These are phyloP conservation scores for Sporothrix schenckii DNA, from an alignment of 2,329 filamentous ascomycete genomes.

Conservation along the genomic window DNA sequence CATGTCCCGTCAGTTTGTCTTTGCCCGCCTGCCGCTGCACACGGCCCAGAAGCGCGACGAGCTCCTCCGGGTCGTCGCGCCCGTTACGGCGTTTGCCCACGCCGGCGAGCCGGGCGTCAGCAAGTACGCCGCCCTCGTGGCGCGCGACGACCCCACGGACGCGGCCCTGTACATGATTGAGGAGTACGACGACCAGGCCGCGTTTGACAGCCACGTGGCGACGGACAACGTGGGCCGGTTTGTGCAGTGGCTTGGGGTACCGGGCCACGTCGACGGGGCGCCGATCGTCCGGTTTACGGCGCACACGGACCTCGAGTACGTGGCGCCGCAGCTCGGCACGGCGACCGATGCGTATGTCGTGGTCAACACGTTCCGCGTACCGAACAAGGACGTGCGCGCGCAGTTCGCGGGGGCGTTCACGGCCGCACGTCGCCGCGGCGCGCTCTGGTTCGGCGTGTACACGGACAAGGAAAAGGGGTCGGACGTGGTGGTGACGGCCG, in stretches of 20 bases:
- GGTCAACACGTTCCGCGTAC: conserved; percentile 15
- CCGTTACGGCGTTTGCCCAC: conserved; percentile 14
- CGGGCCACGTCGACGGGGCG: background rate
- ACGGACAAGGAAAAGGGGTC: background rate
- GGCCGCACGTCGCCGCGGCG: background rate
- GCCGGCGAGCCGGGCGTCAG: conserved; percentile 19
- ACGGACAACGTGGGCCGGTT: conserved; percentile 15
- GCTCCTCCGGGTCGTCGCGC: background rate
- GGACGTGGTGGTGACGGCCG: conserved; percentile 20
- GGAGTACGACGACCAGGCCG: conserved; percentile 19
- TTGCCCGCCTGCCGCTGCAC: conserved; percentile 21
- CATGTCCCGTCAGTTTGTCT: conserved; percentile 21
- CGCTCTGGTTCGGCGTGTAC: conserved; percentile 15
- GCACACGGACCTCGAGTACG: conserved; percentile 12
- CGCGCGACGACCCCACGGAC: background rate
- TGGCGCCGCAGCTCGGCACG: background rate
- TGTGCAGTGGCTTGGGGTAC: conserved; percentile 10
- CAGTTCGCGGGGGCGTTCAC: background rate
- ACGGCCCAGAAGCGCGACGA: conserved; percentile 6
- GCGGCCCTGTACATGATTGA: conserved; percentile 28
- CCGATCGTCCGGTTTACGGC: background rate
- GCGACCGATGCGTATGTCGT: background rate
- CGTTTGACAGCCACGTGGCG: conserved; percentile 9
- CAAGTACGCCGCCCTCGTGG: conserved; percentile 14
- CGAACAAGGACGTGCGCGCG: background rate